Conservation (phyloP, 345 rosid species). For the Citrus reticulata region DNA sequence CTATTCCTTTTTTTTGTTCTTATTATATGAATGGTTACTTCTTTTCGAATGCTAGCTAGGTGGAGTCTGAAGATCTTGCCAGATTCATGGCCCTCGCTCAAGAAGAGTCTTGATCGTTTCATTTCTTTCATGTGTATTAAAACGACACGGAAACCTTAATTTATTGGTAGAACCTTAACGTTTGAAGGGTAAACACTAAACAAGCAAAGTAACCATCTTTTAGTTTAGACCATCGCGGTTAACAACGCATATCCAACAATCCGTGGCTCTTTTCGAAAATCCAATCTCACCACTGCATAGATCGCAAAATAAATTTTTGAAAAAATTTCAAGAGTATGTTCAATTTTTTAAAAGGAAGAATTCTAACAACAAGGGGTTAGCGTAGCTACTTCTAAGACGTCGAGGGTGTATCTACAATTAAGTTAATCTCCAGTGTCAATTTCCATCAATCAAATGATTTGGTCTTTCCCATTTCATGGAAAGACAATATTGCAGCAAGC, state of each 20-base stretch:
- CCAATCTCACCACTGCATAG: not conserved
- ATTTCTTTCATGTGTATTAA: not conserved
- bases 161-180: not conserved
- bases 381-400: not conserved
- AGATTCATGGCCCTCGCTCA: constrained; percentile 15
- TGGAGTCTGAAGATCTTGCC: constrained; percentile 9
- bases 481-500: not conserved
- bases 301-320: too few relatives aligned
- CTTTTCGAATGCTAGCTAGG: constrained; percentile 12
- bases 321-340: not conserved
- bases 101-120: not conserved
- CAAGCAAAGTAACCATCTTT: not conserved
- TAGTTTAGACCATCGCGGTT: not conserved
- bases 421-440: not conserved
- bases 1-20: constrained; percentile 1
- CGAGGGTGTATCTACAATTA: too few relatives aligned
- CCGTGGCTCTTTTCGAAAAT: too few relatives aligned
- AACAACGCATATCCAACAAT: too few relatives aligned
- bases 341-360: too few relatives aligned
- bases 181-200: too few relatives aligned
- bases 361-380: too few relatives aligned
- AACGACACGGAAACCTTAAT: not conserved
- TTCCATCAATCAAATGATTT: not conserved
- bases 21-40: not conserved
- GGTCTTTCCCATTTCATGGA: not conserved